These are phyloP conservation scores for Colletotrichum acutatum DNA, from an alignment of 2,329 filamentous ascomycete species.

Conservation along the genomic window DNA sequence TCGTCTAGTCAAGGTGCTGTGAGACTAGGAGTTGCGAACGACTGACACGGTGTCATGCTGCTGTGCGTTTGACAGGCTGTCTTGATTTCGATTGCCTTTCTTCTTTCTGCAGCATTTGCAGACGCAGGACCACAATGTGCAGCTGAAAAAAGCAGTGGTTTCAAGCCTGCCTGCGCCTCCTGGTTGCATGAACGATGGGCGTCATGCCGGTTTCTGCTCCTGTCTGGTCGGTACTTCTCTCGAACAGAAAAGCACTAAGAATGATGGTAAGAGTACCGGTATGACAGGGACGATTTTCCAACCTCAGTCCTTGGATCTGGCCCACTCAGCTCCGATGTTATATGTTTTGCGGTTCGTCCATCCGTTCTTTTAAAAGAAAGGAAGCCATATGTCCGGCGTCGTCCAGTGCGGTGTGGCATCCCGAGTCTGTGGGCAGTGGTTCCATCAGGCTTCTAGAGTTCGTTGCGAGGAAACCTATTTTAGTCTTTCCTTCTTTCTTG, in stretches of 20 bases:
- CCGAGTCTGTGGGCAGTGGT: slow-evolving; percentile 5
- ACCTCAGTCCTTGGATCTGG: not conserved
- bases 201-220: slow-evolving; percentile 22
- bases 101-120: not conserved
- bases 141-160: slow-evolving; percentile 14
- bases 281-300: not conserved
- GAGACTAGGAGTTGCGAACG: not conserved
- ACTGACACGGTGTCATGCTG: not conserved
- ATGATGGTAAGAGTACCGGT: not conserved
- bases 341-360: slow-evolving; percentile 16
- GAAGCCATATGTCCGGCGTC: slow-evolving; percentile 12
- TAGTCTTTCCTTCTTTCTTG: not conserved
- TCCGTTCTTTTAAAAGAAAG: slow-evolving; percentile 26
- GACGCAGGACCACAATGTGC: not conserved
- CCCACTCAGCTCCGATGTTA: not conserved
- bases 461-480: slow-evolving; percentile 16
- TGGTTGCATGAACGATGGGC: slow-evolving; percentile 25
- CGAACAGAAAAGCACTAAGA: slow-evolving; percentile 1
- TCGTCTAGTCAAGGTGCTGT: not conserved
- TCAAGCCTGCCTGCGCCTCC: slow-evolving; percentile 32
- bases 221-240: slow-evolving; percentile 9
- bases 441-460: slow-evolving; percentile 20
- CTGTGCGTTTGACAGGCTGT: not conserved
- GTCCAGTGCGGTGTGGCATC: slow-evolving; percentile 19
- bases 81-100: not conserved